Conservation (phyloP, 2,329 filamentous ascomycete species). For the Aspergillus neotritici region DNA sequence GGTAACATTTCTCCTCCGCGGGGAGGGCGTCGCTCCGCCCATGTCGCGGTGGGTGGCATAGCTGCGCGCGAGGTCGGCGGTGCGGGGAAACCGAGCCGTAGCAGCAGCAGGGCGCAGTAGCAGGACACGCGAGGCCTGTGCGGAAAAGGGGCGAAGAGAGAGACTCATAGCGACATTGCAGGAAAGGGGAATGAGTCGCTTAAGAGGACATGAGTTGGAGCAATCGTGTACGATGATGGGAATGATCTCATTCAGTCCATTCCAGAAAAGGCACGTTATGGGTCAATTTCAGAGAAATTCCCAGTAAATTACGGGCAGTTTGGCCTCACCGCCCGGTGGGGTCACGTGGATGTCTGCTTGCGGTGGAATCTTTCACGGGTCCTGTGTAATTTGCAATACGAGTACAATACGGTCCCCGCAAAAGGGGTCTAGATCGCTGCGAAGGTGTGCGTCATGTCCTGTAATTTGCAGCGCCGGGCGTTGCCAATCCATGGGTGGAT, state of each 20-base stretch:
- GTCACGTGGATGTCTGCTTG: slow-evolving; percentile 16
- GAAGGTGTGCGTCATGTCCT: slow-evolving; percentile 9
- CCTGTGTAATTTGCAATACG: slow-evolving; percentile 16
- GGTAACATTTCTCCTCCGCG: slow-evolving; percentile 60
- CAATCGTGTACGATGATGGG: too few species aligned
- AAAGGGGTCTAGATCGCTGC: slow-evolving; percentile 7
- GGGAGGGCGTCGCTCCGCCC: slow-evolving; percentile 38
- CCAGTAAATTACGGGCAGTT: background rate
- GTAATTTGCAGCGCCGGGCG: slow-evolving; percentile 14
- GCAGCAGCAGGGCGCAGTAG: slow-evolving; percentile 21
- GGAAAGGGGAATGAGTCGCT: too few species aligned
- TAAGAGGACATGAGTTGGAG: too few species aligned
- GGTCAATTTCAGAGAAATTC: slow-evolving; percentile 16
- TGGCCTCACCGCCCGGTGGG: slow-evolving; percentile 3
- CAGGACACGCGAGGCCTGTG: background rate
- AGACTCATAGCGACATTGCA: slow-evolving; percentile 16
- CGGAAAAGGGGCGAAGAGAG: slow-evolving; percentile 18
- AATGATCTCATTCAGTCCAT: background rate
- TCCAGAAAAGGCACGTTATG: slow-evolving; percentile 17
- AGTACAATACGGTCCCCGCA: background rate
- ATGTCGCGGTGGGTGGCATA: slow-evolving; percentile 57
- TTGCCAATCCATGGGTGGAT: too few species aligned
- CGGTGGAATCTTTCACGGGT: slow-evolving; percentile 14
- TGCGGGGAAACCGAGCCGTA: slow-evolving; percentile 33
- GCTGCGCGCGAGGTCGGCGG: slow-evolving; percentile 33